Percentiles rank a stretch among this genome's conserved stretches.
These are phyloP conservation scores for Chamaecrista fasciculata DNA, from an alignment of 306 rosid genomes.

Conservation along the genomic window DNA sequence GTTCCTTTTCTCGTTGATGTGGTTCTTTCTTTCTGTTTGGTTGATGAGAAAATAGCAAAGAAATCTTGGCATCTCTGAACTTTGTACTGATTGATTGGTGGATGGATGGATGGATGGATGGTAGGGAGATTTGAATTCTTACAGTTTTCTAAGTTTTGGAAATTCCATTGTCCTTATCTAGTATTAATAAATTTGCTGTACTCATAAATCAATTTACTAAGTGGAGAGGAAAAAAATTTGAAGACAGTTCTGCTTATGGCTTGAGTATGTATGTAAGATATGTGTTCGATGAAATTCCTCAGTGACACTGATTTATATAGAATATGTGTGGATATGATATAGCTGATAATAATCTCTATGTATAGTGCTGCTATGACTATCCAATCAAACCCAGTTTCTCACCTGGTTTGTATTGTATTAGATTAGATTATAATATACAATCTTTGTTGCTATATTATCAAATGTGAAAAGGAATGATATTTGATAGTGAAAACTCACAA, in stretches of 20 bases:
- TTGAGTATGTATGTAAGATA: conserved; percentile 16
- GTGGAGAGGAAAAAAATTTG: not conserved
- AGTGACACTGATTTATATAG: conserved; percentile 13
- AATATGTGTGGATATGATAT: conserved; percentile 27
- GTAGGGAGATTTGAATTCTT: conserved; percentile 25
- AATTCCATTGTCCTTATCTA: conserved; percentile 2
- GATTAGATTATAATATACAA: no score
- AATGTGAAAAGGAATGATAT: not conserved
- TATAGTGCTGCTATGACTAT: no score
- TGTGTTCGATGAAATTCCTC: conserved; percentile 10
- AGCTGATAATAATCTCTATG: not conserved
- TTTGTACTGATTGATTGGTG: conserved; percentile 10
- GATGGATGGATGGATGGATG: conserved; percentile 18
- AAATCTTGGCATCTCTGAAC: conserved; percentile 28
- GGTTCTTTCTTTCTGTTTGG: conserved; percentile 29
- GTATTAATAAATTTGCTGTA: not conserved
- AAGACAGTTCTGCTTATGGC: not conserved
- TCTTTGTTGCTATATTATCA: not conserved
- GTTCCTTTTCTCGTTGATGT: conserved; percentile 28
- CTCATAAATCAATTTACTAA: not conserved
- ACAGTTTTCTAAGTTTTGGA: not conserved
- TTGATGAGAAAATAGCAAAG: not conserved
- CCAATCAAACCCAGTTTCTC: conserved; percentile 1
- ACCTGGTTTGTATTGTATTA: conserved; percentile 21
- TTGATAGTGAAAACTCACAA: conserved; percentile 5